Percentiles rank a stretch among this genome's conserved stretches.
Evolutionary conservation across 2,329 filamentous ascomycete species (phyloP).

Genomic region (Aureobasidium sp.): DNA sequence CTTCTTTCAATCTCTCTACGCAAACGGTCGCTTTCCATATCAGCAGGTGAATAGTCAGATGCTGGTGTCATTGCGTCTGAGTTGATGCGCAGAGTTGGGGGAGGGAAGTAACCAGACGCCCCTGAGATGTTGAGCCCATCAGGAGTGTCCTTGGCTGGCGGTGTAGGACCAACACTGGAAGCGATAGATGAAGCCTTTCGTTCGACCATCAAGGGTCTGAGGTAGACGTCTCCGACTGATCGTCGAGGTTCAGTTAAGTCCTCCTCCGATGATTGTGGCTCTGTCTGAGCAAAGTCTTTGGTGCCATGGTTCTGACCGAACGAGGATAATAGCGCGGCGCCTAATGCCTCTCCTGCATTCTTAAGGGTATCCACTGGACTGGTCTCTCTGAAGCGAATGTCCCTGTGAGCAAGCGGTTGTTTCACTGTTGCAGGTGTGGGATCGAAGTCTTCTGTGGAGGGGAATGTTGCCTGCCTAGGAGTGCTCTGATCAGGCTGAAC

Average conservation of each 20-base stretch:
- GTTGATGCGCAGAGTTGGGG: conserved; percentile 18
- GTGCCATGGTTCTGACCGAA: conserved; percentile 27
- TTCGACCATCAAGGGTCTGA: conserved; percentile 32
- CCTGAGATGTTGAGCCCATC: conserved; percentile 17
- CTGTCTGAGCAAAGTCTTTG: conserved; percentile 25
- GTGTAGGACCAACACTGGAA: conserved; percentile 37
- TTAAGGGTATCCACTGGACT: conserved; percentile 40
- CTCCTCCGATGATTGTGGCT: conserved; percentile 13
- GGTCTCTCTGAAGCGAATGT: conserved; percentile 17
- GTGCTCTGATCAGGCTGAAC: conserved; percentile 17
- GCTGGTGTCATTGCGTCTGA: neutral
- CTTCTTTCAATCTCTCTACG: conserved; percentile 68
- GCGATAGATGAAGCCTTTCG: conserved; percentile 27
- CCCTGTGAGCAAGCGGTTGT: conserved; percentile 21
- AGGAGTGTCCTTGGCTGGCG: conserved; percentile 38
- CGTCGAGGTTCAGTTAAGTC: conserved; percentile 23
- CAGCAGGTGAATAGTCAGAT: conserved; percentile 39
- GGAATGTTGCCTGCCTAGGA: neutral
- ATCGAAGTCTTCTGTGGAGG: conserved; percentile 18
- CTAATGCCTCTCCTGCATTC: conserved; percentile 41
- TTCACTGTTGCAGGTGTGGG: conserved; percentile 29
- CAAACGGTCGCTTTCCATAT: conserved; percentile 63
- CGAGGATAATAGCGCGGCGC: conserved; percentile 34
- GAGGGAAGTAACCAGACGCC: conserved; percentile 30
- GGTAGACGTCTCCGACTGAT: conserved; percentile 28